These are phyloP conservation scores for Leccinum pachyderme DNA, from an alignment of 1,284 basidiomycete species.

Conservation along the genomic window DNA sequence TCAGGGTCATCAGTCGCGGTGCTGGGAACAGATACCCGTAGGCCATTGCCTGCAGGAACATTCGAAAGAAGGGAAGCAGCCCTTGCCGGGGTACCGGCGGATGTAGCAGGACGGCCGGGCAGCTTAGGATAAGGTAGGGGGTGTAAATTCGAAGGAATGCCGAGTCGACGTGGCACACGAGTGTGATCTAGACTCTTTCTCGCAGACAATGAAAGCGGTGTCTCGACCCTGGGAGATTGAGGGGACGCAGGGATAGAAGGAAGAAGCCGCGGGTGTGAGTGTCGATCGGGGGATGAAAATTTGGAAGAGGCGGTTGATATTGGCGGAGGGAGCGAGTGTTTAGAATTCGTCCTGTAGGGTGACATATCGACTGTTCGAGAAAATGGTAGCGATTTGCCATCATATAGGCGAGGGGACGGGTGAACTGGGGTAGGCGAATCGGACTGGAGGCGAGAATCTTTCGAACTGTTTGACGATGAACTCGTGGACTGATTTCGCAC, in stretches of 20 bases:
- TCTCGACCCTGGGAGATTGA: slow-evolving; percentile 15
- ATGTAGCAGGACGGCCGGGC: slow-evolving; percentile 27
- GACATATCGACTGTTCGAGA: slow-evolving; percentile 4
- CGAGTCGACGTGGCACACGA: slow-evolving; percentile 11
- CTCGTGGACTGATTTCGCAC: slow-evolving; percentile 26
- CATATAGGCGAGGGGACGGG: slow-evolving; percentile 11
- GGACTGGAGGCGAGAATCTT: slow-evolving; percentile 21
- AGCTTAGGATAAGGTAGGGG: slow-evolving; percentile 7
- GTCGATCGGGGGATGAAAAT: slow-evolving; percentile 17
- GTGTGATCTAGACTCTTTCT: slow-evolving; percentile 16
- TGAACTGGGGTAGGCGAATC: slow-evolving; percentile 23
- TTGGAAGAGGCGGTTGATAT: slow-evolving; percentile 19
- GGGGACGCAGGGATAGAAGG: slow-evolving; percentile 33
- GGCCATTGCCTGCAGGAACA: neutral
- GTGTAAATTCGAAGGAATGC: neutral
- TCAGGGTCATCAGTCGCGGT: neutral
- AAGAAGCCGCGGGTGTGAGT: slow-evolving; percentile 15
- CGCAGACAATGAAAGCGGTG: slow-evolving; percentile 8
- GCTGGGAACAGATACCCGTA: slow-evolving; percentile 3
- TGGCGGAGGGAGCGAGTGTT: slow-evolving; percentile 30
- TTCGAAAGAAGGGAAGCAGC: neutral
- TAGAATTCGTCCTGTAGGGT: slow-evolving; percentile 16
- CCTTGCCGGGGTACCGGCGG: slow-evolving; percentile 11
- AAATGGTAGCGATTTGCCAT: slow-evolving; percentile 19
- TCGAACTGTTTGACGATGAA: slow-evolving; percentile 24